phyloP scores from a whole-genome alignment of 2,329 filamentous ascomycete species.

The Aspergillus amoenus region DNA sequence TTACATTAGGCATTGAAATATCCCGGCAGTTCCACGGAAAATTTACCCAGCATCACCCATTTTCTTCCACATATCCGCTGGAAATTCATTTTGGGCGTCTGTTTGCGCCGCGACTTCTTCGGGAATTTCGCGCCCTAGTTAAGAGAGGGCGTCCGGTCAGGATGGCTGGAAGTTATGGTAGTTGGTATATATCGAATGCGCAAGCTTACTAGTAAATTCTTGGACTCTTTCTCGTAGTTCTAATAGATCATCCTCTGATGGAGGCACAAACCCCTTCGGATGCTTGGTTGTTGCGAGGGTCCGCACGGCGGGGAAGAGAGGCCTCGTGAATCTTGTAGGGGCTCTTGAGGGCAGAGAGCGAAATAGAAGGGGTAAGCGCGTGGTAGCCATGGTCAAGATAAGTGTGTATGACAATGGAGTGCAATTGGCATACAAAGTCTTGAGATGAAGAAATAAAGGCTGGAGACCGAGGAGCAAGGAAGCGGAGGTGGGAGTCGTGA shows the following conservation, averaged over 20 bases:
- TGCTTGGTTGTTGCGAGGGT: constrained; percentile 65
- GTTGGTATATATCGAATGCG: too few species aligned
- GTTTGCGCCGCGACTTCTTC: constrained; percentile 78
- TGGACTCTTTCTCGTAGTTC: constrained; percentile 82
- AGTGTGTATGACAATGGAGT: not conserved
- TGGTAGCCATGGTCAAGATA: constrained; percentile 31
- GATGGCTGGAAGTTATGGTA: not conserved
- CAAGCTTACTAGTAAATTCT: constrained; percentile 69
- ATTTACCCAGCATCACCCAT: constrained; percentile 74
- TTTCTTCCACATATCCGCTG: constrained; percentile 88
- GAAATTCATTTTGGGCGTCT: constrained; percentile 87
- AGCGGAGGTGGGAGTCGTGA: not conserved
- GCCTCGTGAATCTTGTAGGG: constrained; percentile 24
- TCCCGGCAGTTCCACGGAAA: too few species aligned
- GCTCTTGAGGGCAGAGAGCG: constrained; percentile 31
- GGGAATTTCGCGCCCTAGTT: constrained; percentile 72
- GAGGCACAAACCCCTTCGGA: constrained; percentile 63
- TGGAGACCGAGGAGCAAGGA: not conserved
- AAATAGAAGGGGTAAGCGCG: constrained; percentile 33
- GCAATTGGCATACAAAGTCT: not conserved
- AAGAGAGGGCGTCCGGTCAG: not conserved
- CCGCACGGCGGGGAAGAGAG: constrained; percentile 33
- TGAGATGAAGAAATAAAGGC: not conserved
- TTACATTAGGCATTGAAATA: not conserved
- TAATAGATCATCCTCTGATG: constrained; percentile 69